These are phyloP conservation scores for Backusella morwellensis DNA, from an alignment of 192 early-diverging fungal species.

Conservation along the genomic window DNA sequence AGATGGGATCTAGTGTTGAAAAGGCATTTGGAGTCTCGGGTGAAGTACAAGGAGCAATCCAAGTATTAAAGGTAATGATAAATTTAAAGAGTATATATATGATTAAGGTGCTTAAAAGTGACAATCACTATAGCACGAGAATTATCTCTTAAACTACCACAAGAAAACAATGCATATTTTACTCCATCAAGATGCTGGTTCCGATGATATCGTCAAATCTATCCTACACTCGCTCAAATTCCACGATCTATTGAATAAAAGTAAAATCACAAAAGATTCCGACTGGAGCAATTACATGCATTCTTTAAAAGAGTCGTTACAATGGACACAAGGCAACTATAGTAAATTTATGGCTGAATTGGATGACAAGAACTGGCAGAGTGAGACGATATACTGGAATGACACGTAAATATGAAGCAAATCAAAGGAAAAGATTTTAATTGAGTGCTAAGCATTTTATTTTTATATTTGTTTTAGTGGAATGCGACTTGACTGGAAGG, in stretches of 20 bases:
- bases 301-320: conserved; percentile 35
- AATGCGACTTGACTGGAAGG: not conserved
- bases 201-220: conserved; percentile 59
- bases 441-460: not conserved
- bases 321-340: conserved; percentile 48
- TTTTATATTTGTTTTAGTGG: not conserved
- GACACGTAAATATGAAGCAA: conserved; percentile 30
- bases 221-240: conserved; percentile 55
- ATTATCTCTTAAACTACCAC: conserved; percentile 57
- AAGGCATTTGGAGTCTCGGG: conserved; percentile 41
- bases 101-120: not conserved
- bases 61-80: conserved; percentile 39
- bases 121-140: conserved; percentile 43
- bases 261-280: conserved; percentile 15
- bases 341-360: conserved; percentile 49
- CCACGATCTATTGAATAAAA: conserved; percentile 22
- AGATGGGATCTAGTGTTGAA: conserved; percentile 43
- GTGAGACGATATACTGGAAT: conserved; percentile 59
- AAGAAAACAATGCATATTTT: conserved; percentile 40
- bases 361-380: conserved; percentile 54
- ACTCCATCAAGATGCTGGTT: conserved; percentile 49
- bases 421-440: not conserved
- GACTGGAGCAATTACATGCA: conserved; percentile 27
- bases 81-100: not conserved
- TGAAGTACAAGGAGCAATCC: conserved; percentile 38